Percentiles rank a stretch among this genome's conserved stretches.
These are phyloP conservation scores for Colletotrichum brevisporum DNA, from an alignment of 2,329 filamentous ascomycete species.

Conservation along the genomic window DNA sequence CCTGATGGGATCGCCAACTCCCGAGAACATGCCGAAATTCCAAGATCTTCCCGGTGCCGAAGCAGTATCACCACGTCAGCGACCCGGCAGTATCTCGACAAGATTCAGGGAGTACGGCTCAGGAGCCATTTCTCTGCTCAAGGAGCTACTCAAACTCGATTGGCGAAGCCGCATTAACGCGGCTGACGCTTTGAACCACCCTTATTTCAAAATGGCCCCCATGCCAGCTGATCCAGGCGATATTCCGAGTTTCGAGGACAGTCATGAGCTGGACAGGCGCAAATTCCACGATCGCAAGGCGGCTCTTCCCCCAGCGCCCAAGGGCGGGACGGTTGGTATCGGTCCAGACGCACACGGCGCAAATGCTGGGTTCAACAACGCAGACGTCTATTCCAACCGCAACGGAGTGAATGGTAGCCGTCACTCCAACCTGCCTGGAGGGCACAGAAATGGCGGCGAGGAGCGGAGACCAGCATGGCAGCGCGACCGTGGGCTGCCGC, in stretches of 20 bases:
- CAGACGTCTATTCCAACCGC: conserved; percentile 63
- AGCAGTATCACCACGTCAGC: conserved; percentile 73
- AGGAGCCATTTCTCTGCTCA: conserved; percentile 82
- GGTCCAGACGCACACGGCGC: conserved; percentile 66
- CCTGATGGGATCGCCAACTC: conserved; percentile 89
- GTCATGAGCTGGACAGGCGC: conserved; percentile 94
- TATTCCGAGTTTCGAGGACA: conserved; percentile 92
- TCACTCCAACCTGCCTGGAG: conserved; percentile 54
- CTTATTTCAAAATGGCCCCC: conserved; percentile 87
- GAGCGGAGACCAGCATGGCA: conserved; percentile 69
- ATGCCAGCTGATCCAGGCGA: conserved; percentile 86
- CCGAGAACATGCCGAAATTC: conserved; percentile 95
- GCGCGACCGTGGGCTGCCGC: conserved; percentile 65
- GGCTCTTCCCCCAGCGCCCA: conserved; percentile 88
- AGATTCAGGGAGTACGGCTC: conserved; percentile 83
- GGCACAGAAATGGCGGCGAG: conserved; percentile 48
- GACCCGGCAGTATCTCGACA: conserved; percentile 76
- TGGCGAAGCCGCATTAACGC: conserved; percentile 93
- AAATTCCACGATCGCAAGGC: conserved; percentile 91
- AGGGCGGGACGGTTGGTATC: conserved; percentile 89
- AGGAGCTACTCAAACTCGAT: conserved; percentile 87
- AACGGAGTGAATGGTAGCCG: conserved; percentile 65
- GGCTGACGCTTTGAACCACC: conserved; percentile 91
- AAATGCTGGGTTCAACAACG: conserved; percentile 65
- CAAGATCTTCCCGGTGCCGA: conserved; percentile 85